Evolutionary conservation across 352 stramenopile species (phyloP).

Genomic region (Phytopythium montanum): DNA sequence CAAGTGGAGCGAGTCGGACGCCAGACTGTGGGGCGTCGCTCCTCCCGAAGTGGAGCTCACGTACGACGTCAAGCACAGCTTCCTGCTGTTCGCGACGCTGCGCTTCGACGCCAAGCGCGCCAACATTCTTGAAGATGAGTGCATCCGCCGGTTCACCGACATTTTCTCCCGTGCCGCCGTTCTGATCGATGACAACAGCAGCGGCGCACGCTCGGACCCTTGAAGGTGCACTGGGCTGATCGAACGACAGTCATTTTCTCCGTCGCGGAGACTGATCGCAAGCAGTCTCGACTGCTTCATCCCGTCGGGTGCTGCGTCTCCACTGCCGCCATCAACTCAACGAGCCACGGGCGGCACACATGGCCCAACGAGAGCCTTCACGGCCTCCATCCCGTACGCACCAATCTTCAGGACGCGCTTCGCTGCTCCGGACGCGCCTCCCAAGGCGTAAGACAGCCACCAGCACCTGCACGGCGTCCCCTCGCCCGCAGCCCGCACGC

Average conservation of each 20-base stretch:
- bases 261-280: too few relatives aligned
- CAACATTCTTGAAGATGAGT: constrained; percentile 36
- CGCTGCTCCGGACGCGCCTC: neutral
- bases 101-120: constrained; percentile 44
- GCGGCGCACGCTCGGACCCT: neutral
- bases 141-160: constrained; percentile 39
- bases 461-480: neutral
- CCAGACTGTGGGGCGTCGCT: constrained; percentile 79
- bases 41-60: constrained; percentile 75
- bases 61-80: constrained; percentile 59
- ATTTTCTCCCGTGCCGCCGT: constrained; percentile 31
- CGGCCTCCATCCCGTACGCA: too few relatives aligned
- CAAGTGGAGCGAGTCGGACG: constrained; percentile 88
- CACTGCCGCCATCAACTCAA: too few relatives aligned
- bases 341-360: too few relatives aligned
- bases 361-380: too few relatives aligned
- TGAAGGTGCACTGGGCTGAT: neutral
- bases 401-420: neutral
- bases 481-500: neutral
- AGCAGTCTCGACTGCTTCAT: too few relatives aligned
- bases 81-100: constrained; percentile 55
- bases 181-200: constrained; percentile 8
- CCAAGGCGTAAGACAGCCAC: neutral
- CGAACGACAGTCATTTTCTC: neutral
- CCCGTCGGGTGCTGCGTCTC: too few relatives aligned